Base-by-base conservation (phyloP, 2,329 filamentous ascomycete genomes). In the Alternaria arborescens region DNA sequence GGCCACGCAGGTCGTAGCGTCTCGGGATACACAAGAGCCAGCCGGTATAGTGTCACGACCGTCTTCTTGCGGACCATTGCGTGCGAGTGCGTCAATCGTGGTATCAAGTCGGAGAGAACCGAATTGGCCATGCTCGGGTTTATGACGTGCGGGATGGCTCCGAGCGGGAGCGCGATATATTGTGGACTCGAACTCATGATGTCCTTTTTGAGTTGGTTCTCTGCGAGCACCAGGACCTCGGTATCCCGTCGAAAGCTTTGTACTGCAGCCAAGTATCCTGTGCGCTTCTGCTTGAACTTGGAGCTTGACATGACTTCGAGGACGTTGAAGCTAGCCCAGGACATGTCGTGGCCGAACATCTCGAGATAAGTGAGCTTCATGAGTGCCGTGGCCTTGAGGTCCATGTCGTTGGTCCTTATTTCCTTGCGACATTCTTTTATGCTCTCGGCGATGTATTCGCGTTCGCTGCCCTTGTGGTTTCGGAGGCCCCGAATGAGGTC, bases 281-380 rank as follows among this genome's bases (percentile, higher is more conserved):
- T 93, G 67, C 94, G 87, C 81, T 99, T 99, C 80, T 97, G 94
- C 69, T 93, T 87, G 78, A 97, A 97, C 78, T 97, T 98, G 48
- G 91, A 85, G 40, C 93, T 97, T 38, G 94, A 97, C 95, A 99
- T 99, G 81, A 99, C 95, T 82, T 99, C 95, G 48, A 99, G 89
- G 53, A 98, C 94, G 78, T 99, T 92, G 81, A 99, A 99, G 12
- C 94, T 94, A 4, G 95, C 95, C 95, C 95, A 99, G 3, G 94
- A 97, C 95, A 99, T 99, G 80, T 98, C 95, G 78, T 98, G 92
- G 14, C 95, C 95, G 70, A 98, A 94, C 95, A 99, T 99, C 79
- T 99, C 95, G 68, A 99, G 88, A 78, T 99, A 99, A 54, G 97
- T 90, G 71, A 99, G 87, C 83, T 99, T 99, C 74, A 99, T 84